Conservation (phyloP, 2,329 filamentous ascomycete genomes). For the Penicillium sp. region DNA sequence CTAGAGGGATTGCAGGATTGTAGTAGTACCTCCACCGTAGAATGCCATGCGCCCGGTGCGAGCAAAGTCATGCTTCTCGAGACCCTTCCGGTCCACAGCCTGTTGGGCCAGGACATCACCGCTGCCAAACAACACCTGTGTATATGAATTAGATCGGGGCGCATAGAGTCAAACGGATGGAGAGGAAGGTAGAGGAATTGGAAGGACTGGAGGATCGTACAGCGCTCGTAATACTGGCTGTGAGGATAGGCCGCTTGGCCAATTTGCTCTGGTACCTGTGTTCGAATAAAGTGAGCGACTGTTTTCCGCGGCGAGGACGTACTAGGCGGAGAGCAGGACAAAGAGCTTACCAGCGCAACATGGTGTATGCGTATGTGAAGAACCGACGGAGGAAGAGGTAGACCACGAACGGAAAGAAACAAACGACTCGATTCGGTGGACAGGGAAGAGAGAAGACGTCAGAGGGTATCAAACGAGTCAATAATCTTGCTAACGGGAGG, state of each 20-base stretch:
- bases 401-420: slow-evolving; percentile 3
- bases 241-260: slow-evolving; percentile 80
- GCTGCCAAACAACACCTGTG: slow-evolving; percentile 80
- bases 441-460: slow-evolving; percentile 1
- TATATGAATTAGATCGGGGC: slow-evolving; percentile 6
- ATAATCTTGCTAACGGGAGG: not conserved
- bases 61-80: slow-evolving; percentile 71
- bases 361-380: slow-evolving; percentile 24
- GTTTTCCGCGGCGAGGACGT: slow-evolving; percentile 16
- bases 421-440: slow-evolving; percentile 3
- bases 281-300: slow-evolving; percentile 23
- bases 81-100: slow-evolving; percentile 77
- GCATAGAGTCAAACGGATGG: not conserved
- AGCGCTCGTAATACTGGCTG: slow-evolving; percentile 86
- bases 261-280: slow-evolving; percentile 82
- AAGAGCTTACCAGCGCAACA: slow-evolving; percentile 43
- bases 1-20: not conserved
- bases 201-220: slow-evolving; percentile 42
- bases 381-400: not conserved
- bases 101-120: slow-evolving; percentile 93
- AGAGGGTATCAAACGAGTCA: not conserved
- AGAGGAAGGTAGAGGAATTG: slow-evolving; percentile 9
- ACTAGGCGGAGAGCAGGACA: not conserved
- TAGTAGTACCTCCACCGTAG: slow-evolving; percentile 52
- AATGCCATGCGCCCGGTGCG: slow-evolving; percentile 54